Evolutionary conservation across 1,284 basidiomycete genomes (phyloP).

Genomic region (Puccinia coronata): DNA sequence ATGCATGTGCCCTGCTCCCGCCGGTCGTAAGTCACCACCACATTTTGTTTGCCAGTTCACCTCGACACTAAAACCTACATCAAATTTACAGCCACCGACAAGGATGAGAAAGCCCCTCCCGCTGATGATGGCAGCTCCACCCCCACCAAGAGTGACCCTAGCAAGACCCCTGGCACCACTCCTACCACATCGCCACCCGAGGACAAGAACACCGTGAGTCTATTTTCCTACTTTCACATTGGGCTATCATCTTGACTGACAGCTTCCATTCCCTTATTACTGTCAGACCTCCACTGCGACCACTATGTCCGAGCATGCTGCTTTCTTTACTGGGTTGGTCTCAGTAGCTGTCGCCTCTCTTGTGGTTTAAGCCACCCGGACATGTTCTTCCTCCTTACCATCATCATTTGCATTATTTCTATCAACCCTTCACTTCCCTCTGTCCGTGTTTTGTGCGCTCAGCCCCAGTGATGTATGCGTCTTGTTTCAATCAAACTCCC

Average conservation of each 20-base stretch:
- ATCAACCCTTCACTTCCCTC: no score
- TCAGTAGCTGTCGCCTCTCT: background rate
- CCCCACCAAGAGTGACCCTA: background rate
- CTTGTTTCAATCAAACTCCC: no score
- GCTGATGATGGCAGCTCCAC: background rate
- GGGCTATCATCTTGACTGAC: background rate
- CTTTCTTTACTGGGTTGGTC: conserved; percentile 9
- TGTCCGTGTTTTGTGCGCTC: no score
- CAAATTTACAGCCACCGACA: background rate
- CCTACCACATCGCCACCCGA: background rate
- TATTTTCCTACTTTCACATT: background rate
- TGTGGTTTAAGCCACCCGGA: background rate
- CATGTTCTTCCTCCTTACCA: background rate
- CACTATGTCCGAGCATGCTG: background rate
- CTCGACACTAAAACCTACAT: background rate
- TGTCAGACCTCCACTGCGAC: conserved; percentile 9
- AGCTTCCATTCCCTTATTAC: background rate
- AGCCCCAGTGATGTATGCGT: no score
- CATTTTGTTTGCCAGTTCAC: background rate
- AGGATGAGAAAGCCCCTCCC: background rate
- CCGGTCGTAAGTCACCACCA: background rate
- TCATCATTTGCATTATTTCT: background rate
- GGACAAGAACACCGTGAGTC: background rate
- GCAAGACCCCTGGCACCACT: background rate
- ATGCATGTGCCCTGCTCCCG: background rate